Conservation (phyloP, 139 green algal genomes). For the Pleodorina starrii region DNA sequence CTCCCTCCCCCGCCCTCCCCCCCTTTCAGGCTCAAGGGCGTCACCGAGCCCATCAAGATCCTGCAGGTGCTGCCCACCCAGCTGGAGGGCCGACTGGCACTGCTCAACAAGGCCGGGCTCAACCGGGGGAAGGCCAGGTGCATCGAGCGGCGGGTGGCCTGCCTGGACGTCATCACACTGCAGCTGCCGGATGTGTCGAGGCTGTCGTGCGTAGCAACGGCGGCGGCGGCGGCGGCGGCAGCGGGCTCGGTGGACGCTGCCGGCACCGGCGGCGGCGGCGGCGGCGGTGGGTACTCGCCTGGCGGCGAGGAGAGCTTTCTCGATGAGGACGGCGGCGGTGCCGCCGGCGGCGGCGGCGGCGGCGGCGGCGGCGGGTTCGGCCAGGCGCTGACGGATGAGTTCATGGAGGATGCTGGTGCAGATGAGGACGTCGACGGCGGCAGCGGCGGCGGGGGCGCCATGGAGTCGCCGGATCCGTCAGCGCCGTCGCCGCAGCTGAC, state of each 20-base stretch:
- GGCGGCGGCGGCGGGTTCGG: not conserved
- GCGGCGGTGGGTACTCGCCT: not conserved
- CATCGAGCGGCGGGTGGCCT: constrained; percentile 45
- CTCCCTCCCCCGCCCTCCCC: not conserved
- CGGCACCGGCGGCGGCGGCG: too few relatives aligned
- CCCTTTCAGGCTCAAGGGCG: constrained; percentile 54
- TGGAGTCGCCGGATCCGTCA: not conserved
- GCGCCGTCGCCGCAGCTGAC: not conserved
- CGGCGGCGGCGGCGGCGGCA: not conserved
- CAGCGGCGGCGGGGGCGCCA: not conserved
- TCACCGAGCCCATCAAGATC: constrained; percentile 61
- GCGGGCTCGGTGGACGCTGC: not conserved
- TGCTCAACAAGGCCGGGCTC: constrained; percentile 45
- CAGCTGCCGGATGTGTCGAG: constrained; percentile 51
- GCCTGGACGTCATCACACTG: constrained; percentile 39
- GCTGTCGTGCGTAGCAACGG: constrained; percentile 31
- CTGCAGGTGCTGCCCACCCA: constrained; percentile 45
- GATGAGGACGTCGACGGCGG: too few relatives aligned
- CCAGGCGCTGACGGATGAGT: not conserved
- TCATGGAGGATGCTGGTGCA: not conserved
- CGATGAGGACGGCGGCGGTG: not conserved
- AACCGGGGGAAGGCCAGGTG: constrained; percentile 58
- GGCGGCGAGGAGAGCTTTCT: not conserved
- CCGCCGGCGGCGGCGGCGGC: not conserved
- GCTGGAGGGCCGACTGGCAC: constrained; percentile 48